These are phyloP conservation scores for Scheffersomyces quercinus DNA, from an alignment of 1,139 yeast species.

Conservation along the genomic window DNA sequence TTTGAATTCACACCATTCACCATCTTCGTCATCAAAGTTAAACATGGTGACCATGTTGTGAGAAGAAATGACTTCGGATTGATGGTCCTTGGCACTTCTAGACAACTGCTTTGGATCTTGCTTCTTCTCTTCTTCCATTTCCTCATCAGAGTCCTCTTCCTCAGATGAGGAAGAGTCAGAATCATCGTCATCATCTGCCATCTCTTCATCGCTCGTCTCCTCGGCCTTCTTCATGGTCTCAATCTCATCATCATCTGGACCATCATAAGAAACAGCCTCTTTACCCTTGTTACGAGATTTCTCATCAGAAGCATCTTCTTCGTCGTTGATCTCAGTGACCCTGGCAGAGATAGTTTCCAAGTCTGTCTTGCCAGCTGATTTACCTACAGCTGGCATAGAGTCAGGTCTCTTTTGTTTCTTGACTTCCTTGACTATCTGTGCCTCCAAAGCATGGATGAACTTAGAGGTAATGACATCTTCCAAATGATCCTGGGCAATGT, in stretches of 20 bases:
- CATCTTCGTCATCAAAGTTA: conserved; percentile 85
- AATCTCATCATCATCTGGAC: conserved; percentile 89
- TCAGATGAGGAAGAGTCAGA: conserved; percentile 34
- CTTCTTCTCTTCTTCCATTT: conserved; percentile 24
- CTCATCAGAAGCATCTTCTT: conserved; percentile 58
- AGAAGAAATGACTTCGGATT: conserved; percentile 72
- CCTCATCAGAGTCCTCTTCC: conserved; percentile 36
- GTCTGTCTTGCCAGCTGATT: conserved; percentile 62
- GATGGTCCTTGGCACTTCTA: conserved; percentile 76
- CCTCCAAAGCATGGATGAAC: conserved; percentile 72
- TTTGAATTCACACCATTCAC: conserved; percentile 92
- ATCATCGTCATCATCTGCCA: conserved; percentile 40
- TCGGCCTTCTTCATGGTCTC: conserved; percentile 86
- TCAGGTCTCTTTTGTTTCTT: conserved; percentile 72
- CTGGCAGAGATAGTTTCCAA: conserved; percentile 44
- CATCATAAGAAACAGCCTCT: conserved; percentile 91
- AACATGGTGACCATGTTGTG: conserved; percentile 75
- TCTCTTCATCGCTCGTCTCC: conserved; percentile 65
- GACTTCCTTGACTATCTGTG: conserved; percentile 74
- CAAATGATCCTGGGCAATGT: conserved; percentile 76
- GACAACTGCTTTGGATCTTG: conserved; percentile 34
- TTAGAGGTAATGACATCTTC: conserved; percentile 64
- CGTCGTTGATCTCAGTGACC: conserved; percentile 27
- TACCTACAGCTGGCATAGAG: conserved; percentile 65
- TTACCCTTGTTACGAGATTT: conserved; percentile 61